Base-by-base conservation (phyloP, 805 yeast species). In the Clavispora asparagi region DNA sequence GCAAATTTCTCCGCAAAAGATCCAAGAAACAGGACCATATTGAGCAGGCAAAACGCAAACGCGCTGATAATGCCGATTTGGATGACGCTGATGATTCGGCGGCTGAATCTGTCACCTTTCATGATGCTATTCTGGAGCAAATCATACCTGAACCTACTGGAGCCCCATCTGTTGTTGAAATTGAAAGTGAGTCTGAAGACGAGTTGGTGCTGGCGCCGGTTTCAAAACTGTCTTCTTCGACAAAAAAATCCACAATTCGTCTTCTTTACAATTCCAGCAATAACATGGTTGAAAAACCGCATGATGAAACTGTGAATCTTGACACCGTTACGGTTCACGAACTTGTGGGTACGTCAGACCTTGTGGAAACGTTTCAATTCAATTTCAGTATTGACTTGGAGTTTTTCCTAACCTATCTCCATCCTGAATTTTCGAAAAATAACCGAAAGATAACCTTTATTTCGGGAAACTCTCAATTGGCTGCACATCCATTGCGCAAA, bases 371-470 rank as follows among this genome's bases (percentile, higher is more conserved):
- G 0, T 70, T 65, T 46, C 71, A 79, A 31, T 79, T 79, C 61
- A 78, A 79, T 51, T 80, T 67, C 53, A 74, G 65, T 39, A 71
- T 70, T 13, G 75, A 77, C 7, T 51, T 78, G 41, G 70, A 67
- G 30, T 63, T 66, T 39, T 53, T 78, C 12, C 53, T 75, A 2
- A 53, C 60, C 0, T 64, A 61, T 32, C 49, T 70, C 11, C 67
- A 65, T 49, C 62, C 61, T 6, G 48, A 51, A 12, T 56, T 67
- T 27, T 39, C 49, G 1, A 35, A 41, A 3, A 40, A 56, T 1
- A 44, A 43, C 32, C 50, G 58, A 40, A 58, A 47, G 30, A 50
- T 67, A 14, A 65, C 64, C 1, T 65, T 71, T 38, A 55, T 70
- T 16, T 58, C 68, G 0, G 74, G 68, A 17, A 58, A 53, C 39